phyloP scores from a whole-genome alignment of 495 filamentous ascomycete species.

The Diplogelasinospora grovesii region DNA sequence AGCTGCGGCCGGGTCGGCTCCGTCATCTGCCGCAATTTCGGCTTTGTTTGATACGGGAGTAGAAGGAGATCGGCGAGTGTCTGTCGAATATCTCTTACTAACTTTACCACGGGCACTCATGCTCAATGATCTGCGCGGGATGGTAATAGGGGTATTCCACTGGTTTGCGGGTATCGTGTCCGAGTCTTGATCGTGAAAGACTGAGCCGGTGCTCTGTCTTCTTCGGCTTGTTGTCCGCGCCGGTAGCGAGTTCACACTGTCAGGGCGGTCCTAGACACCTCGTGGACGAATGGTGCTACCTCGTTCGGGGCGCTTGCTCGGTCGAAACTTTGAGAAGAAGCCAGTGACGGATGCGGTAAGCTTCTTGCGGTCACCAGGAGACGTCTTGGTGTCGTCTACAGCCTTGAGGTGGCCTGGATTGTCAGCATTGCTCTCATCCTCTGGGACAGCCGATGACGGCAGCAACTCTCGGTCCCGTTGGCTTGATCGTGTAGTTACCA shows the following conservation, averaged over 20 bases:
- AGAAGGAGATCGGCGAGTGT: no score
- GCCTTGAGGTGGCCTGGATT: no score
- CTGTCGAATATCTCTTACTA: no score
- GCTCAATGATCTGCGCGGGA: slow-evolving; percentile 13
- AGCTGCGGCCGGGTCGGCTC: neutral
- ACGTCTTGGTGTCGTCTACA: neutral
- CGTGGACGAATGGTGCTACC: slow-evolving; percentile 30
- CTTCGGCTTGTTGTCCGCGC: neutral
- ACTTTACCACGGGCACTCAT: neutral
- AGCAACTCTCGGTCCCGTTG: no score
- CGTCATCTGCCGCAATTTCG: neutral
- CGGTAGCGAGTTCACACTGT: neutral
- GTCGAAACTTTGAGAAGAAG: slow-evolving; percentile 28
- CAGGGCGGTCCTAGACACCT: neutral
- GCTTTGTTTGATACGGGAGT: no score
- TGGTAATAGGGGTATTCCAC: slow-evolving; percentile 15
- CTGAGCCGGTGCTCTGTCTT: slow-evolving; percentile 1
- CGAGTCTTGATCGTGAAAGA: slow-evolving; percentile 8
- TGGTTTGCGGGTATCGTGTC: slow-evolving; percentile 12
- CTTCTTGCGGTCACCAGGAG: neutral
- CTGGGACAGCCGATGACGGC: no score
- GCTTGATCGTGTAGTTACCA: no score
- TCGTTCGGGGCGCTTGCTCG: slow-evolving; percentile 37
- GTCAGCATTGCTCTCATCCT: no score
- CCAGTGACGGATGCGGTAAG: slow-evolving; percentile 16